Percentiles rank a stretch among this genome's conserved stretches.
These are phyloP conservation scores for Solanum ossicruentum DNA, from an alignment of 257 asterid genomes.

Conservation along the genomic window DNA sequence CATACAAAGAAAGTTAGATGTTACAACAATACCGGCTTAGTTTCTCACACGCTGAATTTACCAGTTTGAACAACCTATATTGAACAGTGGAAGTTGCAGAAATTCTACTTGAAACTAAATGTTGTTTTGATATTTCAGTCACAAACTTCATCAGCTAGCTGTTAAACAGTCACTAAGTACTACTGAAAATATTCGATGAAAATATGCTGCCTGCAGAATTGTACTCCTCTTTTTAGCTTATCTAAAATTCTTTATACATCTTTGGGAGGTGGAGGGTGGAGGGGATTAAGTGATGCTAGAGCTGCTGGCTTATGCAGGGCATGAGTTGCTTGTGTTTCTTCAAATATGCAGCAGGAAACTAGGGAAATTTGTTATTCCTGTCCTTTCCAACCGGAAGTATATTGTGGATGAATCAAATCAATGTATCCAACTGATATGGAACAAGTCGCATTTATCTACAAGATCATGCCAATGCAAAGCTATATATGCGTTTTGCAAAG, in stretches of 20 bases:
- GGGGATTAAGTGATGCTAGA: neutral
- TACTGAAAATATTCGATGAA: neutral
- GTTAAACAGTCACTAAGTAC: neutral
- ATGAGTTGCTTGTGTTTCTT: neutral
- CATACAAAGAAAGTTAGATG: neutral
- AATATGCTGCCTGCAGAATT: neutral
- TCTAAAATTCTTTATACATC: neutral
- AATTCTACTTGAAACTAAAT: neutral
- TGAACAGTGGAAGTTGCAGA: neutral
- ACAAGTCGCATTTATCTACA: neutral
- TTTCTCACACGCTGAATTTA: neutral
- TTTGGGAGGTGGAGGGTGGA: neutral
- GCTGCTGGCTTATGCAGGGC: neutral
- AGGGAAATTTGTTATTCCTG: neutral
- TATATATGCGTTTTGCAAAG: neutral
- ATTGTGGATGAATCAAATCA: neutral
- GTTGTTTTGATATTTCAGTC: neutral
- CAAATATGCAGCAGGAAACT: neutral
- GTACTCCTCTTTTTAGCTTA: neutral
- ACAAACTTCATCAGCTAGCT: neutral
- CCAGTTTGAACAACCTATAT: neutral
- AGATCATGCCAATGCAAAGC: neutral
- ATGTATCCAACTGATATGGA: neutral
- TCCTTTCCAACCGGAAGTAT: neutral
- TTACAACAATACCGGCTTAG: neutral